Percentiles rank a stretch among this genome's conserved stretches.
phyloP scores from a whole-genome alignment of 257 asterid genomes.

The Gynochthodes officinalis region DNA sequence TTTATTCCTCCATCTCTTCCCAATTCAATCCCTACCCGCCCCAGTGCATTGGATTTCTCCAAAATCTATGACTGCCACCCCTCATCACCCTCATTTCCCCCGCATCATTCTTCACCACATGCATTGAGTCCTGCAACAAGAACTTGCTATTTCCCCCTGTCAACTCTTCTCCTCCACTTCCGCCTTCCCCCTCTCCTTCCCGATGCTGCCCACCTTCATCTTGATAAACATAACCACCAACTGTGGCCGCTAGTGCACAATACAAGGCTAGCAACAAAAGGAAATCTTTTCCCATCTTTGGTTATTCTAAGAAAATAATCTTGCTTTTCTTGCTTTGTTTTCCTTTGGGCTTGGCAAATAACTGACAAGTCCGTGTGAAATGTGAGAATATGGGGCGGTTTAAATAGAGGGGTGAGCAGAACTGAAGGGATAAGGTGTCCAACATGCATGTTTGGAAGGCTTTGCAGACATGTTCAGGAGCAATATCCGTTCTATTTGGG shows the following conservation, averaged over 20 bases:
- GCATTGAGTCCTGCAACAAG: constrained; percentile 51
- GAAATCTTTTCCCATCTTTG: constrained; percentile 4
- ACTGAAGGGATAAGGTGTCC: constrained; percentile 35
- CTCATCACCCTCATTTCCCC: constrained; percentile 66
- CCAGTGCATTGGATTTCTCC: constrained; percentile 47
- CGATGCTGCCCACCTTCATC: constrained; percentile 5
- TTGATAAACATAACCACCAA: constrained; percentile 19
- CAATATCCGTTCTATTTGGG: neutral
- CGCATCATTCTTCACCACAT: constrained; percentile 59
- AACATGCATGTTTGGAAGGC: constrained; percentile 56
- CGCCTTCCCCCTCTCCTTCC: constrained; percentile 22
- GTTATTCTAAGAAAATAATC: too few species aligned
- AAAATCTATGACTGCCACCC: constrained; percentile 28
- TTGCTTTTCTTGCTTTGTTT: too few species aligned
- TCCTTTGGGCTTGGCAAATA: neutral
- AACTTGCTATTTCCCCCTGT: constrained; percentile 37
- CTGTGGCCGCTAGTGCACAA: constrained; percentile 18
- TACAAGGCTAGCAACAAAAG: constrained; percentile 15
- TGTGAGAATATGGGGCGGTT: constrained; percentile 14
- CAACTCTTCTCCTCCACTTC: constrained; percentile 21
- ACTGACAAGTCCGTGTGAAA: neutral
- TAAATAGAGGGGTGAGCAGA: constrained; percentile 31
- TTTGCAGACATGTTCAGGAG: constrained; percentile 42
- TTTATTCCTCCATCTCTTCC: too few species aligned
- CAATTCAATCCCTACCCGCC: too few species aligned